These are phyloP conservation scores for Panicum hallii DNA, from an alignment of 202 grass and related monocot species.

Conservation along the genomic window DNA sequence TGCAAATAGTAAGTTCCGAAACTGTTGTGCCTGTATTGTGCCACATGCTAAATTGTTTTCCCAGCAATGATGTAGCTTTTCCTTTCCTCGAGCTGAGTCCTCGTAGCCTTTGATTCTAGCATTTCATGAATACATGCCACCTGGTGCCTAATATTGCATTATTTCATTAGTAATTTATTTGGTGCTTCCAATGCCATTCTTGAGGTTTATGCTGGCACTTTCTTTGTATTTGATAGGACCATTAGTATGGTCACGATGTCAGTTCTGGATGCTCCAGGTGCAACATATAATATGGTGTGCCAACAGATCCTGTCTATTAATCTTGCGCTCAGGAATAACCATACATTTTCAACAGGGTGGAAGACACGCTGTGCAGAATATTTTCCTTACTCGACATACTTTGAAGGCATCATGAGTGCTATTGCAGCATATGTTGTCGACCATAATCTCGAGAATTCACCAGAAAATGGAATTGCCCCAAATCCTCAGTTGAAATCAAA, in stretches of 20 bases:
- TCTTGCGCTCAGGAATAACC: conserved; percentile 41
- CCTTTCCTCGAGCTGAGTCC: background rate
- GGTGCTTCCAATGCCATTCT: conserved; percentile 13
- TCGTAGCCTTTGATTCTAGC: background rate
- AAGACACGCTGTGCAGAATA: conserved; percentile 78
- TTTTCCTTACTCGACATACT: conserved; percentile 91
- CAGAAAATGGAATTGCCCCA: conserved; percentile 81
- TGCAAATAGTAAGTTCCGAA: conserved; percentile 74
- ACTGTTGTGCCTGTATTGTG: conserved; percentile 12
- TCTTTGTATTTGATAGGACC: background rate
- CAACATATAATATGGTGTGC: background rate
- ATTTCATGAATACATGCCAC: conserved; percentile 3
- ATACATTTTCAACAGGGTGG: conserved; percentile 71
- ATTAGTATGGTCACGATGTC: background rate
- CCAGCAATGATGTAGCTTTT: conserved; percentile 2
- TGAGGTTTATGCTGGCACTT: background rate
- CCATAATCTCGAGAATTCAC: conserved; percentile 48
- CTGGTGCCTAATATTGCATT: background rate
- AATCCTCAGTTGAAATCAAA: conserved; percentile 35
- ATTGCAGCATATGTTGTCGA: conserved; percentile 44
- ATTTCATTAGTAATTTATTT: background rate
- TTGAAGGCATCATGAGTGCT: conserved; percentile 73
- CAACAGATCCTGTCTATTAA: conserved; percentile 15
- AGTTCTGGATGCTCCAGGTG: conserved; percentile 2
- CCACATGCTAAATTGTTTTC: background rate